Percentiles rank a stretch among this genome's conserved stretches.
Conservation (phyloP, 352 stramenopile species). For the Peronospora tabacina region DNA sequence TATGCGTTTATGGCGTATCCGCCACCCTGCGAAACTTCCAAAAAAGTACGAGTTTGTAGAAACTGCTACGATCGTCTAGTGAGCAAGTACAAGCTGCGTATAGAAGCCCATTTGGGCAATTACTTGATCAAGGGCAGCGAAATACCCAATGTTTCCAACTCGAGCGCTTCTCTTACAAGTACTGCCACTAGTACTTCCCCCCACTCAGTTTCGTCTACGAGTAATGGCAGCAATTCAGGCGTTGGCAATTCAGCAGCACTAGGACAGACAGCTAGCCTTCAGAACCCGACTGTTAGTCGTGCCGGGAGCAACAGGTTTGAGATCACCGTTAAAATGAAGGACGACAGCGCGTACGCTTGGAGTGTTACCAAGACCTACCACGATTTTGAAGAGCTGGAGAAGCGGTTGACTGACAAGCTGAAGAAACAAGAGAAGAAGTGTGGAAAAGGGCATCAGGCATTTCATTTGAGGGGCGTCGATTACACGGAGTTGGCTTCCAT, state of each 20-base stretch:
- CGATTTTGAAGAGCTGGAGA: slow-evolving; percentile 67
- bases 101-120: slow-evolving; percentile 62
- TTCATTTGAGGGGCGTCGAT: slow-evolving; percentile 66
- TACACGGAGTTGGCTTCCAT: slow-evolving; percentile 52
- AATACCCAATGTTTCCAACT: slow-evolving; percentile 19
- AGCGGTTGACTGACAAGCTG: slow-evolving; percentile 52
- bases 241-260: not conserved
- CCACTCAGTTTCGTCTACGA: slow-evolving; percentile 7
- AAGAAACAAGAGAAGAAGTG: slow-evolving; percentile 70
- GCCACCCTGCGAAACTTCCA: slow-evolving; percentile 47
- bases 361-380: slow-evolving; percentile 60
- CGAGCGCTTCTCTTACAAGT: slow-evolving; percentile 6
- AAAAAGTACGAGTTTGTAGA: slow-evolving; percentile 57
- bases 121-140: slow-evolving; percentile 54
- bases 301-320: slow-evolving; percentile 36
- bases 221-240: slow-evolving; percentile 7
- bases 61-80: slow-evolving; percentile 60
- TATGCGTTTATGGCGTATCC: slow-evolving; percentile 70
- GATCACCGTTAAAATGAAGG: slow-evolving; percentile 51
- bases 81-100: slow-evolving; percentile 53
- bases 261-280: slow-evolving; percentile 5
- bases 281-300: slow-evolving; percentile 12
- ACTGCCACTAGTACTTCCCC: slow-evolving; percentile 3
- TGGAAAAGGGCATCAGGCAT: slow-evolving; percentile 27
- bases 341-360: slow-evolving; percentile 52